Evolutionary conservation across 2,329 filamentous ascomycete genomes (phyloP).

Genomic region (Colletotrichum viniferum): DNA sequence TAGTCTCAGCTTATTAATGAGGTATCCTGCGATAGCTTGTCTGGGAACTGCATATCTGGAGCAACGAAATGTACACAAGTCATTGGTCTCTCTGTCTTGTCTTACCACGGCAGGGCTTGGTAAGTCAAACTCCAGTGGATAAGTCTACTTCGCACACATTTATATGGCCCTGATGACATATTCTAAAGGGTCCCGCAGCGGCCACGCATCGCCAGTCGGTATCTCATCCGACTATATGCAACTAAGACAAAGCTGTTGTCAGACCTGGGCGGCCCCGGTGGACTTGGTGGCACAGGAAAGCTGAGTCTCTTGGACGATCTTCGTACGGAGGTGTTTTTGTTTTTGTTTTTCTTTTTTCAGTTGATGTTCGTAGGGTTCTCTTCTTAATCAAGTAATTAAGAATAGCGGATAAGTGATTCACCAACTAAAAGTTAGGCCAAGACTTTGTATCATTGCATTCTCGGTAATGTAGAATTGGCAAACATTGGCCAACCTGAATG

Average conservation of each 20-base stretch:
- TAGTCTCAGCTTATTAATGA: neutral
- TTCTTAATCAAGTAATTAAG: neutral
- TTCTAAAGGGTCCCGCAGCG: neutral
- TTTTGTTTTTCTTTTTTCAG: too few species aligned
- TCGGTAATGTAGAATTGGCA: neutral
- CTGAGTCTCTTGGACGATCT: neutral
- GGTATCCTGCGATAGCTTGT: too few species aligned
- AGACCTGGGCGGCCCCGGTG: neutral
- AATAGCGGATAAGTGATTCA: fast-evolving
- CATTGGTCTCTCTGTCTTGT: neutral
- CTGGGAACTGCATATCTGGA: neutral
- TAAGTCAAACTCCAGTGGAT: too few species aligned
- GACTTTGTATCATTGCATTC: neutral
- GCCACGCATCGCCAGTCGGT: neutral
- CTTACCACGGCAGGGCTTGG: too few species aligned
- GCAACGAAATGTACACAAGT: neutral
- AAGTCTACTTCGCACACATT: too few species aligned
- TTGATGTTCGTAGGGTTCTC: neutral
- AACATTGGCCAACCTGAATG: neutral
- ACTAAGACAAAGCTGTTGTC: neutral
- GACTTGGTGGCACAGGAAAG: neutral
- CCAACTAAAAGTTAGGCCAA: neutral
- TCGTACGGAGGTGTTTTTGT: neutral
- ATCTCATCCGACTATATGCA: neutral
- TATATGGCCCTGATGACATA: neutral